Base-by-base conservation (phyloP, 495 filamentous ascomycete species). In the Pseudotulostoma volvatum region DNA sequence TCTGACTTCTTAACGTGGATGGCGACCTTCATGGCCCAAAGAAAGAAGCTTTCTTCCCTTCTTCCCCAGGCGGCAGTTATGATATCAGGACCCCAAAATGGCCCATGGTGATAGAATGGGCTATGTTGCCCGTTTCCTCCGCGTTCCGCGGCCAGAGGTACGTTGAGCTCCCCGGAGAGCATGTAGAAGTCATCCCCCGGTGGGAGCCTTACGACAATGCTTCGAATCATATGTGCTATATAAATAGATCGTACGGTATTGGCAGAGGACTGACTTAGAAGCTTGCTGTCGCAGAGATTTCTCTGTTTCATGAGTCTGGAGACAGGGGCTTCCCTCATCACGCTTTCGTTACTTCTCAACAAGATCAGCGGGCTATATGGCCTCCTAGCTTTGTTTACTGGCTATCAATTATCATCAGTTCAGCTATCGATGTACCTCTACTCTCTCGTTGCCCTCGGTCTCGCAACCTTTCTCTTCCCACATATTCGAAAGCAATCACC, bases 281-380 rank as follows among this genome's bases (percentile, higher is more conserved):
- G n/a, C n/a, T n/a, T n/a, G n/a, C n/a, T n/a, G n/a, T 20, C 9
- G 23, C 54, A 85, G 81, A 71, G 74, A 35, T 93, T 92, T 60
- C 74, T 93, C 45, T 79, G 79, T 53, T 53, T 83, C 44, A 82
- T 92, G 64, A 81, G 79, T 57, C 75, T 94, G 37, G 80, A 81
- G 42, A 85, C 82, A 21, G 85, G 82, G 48, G 77, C 81, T 31
- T 82, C 87, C 40, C 64, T 93, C 40, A 79, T 90, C 41, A 74
- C 79, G 4, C 64, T 88, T 43, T 75, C 80, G 8, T 65, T 88
- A 39, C 59, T 90, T 19, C 69, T 93, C 53, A 94, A 94, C 65
- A 93, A 93, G 59, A 68, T 80, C 44, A 83, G 82, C 39, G 84
- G 83, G 39, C 61, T 93, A 44, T 93, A 87, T 60, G 86, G 86